A percentile compares a stretch with the other conserved stretches of the same genome.
Evolutionary conservation across 306 rosid species (phyloP).

Genomic region (Coriaria nepalensis): DNA sequence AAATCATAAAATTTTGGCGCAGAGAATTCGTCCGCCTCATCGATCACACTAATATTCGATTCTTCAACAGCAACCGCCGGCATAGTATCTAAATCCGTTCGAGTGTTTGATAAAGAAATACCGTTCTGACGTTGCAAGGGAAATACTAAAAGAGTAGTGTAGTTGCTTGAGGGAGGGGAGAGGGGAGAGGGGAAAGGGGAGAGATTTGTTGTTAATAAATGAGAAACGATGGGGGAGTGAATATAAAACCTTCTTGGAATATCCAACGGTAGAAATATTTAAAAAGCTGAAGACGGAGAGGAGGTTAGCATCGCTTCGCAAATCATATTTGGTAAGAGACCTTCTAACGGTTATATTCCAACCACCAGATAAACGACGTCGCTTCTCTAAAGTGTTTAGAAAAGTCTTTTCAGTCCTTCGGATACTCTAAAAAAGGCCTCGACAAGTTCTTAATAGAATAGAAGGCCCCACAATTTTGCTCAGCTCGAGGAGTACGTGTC

Average conservation of each 20-base stretch:
- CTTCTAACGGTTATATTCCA: conserved; percentile 28
- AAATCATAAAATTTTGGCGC: too few species aligned
- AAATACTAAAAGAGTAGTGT: conserved; percentile 4
- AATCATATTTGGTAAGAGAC: not conserved
- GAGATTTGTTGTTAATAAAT: conserved; percentile 5
- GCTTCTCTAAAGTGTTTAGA: not conserved
- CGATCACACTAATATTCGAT: conserved; percentile 31
- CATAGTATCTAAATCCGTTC: conserved; percentile 16
- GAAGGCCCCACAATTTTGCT: too few species aligned
- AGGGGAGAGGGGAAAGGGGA: not conserved
- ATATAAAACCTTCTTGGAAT: conserved; percentile 6
- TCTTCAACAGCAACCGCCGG: conserved; percentile 41
- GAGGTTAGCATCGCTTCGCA: conserved; percentile 4
- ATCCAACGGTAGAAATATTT: conserved; percentile 31
- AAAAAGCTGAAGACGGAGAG: conserved; percentile 20
- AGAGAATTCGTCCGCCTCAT: conserved; percentile 34
- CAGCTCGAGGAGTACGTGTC: too few species aligned
- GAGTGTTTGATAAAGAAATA: conserved; percentile 5
- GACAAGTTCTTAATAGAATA: too few species aligned
- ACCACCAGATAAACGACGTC: not conserved
- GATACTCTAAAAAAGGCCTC: too few species aligned
- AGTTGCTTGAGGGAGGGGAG: not conserved
- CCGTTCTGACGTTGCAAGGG: conserved; percentile 2
- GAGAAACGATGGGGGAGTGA: not conserved
- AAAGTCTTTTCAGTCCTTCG: too few species aligned